These are phyloP conservation scores for Globomyces sp. DNA, from an alignment of 371 early-diverging fungal genomes.

Conservation along the genomic window DNA sequence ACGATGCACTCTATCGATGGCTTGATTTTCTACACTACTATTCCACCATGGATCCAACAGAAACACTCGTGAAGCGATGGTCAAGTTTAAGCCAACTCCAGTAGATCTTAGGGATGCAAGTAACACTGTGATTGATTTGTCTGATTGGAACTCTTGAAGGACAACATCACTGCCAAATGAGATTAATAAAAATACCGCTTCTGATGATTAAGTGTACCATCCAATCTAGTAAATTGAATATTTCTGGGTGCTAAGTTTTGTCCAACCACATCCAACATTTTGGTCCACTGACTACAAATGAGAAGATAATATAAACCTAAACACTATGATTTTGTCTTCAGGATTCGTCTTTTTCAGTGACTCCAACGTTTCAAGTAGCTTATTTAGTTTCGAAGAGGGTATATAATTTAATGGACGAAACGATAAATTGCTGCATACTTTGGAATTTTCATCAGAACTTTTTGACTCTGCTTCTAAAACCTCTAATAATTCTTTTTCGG, in stretches of 20 bases:
- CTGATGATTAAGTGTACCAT: slow-evolving; percentile 62
- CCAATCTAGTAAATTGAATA: slow-evolving; percentile 59
- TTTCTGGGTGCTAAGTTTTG: slow-evolving; percentile 49
- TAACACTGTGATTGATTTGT: slow-evolving; percentile 47
- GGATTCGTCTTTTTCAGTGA: slow-evolving; percentile 16
- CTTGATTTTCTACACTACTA: slow-evolving; percentile 49
- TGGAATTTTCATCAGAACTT: background rate
- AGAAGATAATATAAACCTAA: slow-evolving; percentile 24
- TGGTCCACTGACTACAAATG: slow-evolving; percentile 65
- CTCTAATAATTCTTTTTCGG: slow-evolving; percentile 33
- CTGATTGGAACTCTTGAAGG: slow-evolving; percentile 49
- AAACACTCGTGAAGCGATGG: slow-evolving; percentile 67
- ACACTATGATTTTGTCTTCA: slow-evolving; percentile 60
- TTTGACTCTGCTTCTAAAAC: background rate
- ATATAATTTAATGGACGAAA: slow-evolving; percentile 35
- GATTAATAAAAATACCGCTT: slow-evolving; percentile 37
- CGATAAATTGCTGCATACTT: background rate
- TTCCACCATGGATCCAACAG: slow-evolving; percentile 88
- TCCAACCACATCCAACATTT: slow-evolving; percentile 69
- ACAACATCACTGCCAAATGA: slow-evolving; percentile 24
- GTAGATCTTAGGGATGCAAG: slow-evolving; percentile 74
- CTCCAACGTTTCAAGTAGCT: slow-evolving; percentile 27
- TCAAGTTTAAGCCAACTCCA: slow-evolving; percentile 82
- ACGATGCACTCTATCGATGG: slow-evolving; percentile 86
- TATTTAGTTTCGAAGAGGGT: slow-evolving; percentile 42